A percentile compares a stretch with the other conserved stretches of the same genome.
Conservation (phyloP, 257 asterid genomes). For the Solanum infundibuliforme region DNA sequence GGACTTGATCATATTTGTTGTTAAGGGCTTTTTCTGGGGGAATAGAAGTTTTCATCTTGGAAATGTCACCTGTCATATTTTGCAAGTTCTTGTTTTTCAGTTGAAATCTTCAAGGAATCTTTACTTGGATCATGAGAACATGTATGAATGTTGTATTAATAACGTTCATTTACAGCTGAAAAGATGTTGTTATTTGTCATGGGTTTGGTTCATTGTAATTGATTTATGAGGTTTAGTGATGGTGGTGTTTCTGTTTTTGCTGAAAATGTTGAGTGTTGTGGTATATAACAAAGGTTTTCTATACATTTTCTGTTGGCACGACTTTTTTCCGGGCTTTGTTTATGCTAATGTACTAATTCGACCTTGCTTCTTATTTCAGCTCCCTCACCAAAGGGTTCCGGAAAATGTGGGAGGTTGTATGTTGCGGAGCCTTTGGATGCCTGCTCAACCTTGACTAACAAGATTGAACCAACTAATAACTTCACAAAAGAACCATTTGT, state of each 20-base stretch:
- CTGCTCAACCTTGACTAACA: constrained; percentile 46
- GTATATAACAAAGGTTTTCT: not conserved
- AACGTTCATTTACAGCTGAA: not conserved
- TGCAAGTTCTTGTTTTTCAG: not conserved
- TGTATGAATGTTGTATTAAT: not conserved
- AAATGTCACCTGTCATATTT: not conserved
- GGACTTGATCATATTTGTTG: not conserved
- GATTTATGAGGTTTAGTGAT: not conserved
- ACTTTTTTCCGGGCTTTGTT: not conserved
- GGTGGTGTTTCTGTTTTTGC: not conserved
- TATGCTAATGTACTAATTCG: not conserved
- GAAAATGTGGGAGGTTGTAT: constrained; percentile 39
- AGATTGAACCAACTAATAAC: constrained; percentile 13
- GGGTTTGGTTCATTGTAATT: not conserved
- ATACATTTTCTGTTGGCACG: not conserved
- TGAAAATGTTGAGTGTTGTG: not conserved
- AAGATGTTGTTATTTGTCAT: not conserved
- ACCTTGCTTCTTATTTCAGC: constrained; percentile 31
- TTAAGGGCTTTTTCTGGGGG: not conserved
- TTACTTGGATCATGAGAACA: not conserved
- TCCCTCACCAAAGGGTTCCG: constrained; percentile 45
- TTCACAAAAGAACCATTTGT: constrained; percentile 38
- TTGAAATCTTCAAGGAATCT: not conserved
- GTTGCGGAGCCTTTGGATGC: constrained; percentile 73
- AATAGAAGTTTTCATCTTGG: not conserved